Percentiles rank a stretch among this genome's conserved stretches.
phyloP scores from a whole-genome alignment of 768 basidiomycete genomes.

The Pulveroboletus sp. region DNA sequence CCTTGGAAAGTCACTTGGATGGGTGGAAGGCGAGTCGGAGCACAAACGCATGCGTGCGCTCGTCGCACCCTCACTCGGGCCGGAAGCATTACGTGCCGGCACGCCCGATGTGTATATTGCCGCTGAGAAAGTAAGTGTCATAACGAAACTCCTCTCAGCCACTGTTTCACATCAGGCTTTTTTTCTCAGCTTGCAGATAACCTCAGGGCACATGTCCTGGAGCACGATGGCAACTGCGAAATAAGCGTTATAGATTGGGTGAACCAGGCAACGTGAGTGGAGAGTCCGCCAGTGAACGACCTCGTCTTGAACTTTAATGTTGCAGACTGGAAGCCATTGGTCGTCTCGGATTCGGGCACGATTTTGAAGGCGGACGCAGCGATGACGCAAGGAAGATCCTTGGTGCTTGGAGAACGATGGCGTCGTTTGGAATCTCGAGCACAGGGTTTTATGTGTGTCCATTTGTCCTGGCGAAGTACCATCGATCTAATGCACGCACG shows the following conservation, averaged over 20 bases:
- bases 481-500: neutral
- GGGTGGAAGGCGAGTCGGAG: conserved; percentile 9
- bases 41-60: conserved; percentile 9
- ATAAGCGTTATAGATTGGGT: conserved; percentile 5
- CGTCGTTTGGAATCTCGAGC: conserved; percentile 1
- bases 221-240: neutral
- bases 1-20: conserved; percentile 4
- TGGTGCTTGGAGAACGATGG: conserved; percentile 4
- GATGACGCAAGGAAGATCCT: conserved; percentile 3
- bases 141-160: neutral
- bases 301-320: neutral
- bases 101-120: conserved; percentile 5
- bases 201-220: neutral
- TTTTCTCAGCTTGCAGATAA: conserved; percentile 5
- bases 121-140: conserved; percentile 1
- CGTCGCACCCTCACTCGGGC: conserved; percentile 1
- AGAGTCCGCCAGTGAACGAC: neutral
- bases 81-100: conserved; percentile 1
- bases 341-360: conserved; percentile 6
- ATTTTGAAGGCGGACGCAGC: conserved; percentile 5
- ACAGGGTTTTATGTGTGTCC: conserved; percentile 1
- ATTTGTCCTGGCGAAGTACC: neutral
- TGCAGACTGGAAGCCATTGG: conserved; percentile 2
- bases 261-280: conserved; percentile 6
- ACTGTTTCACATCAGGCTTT: neutral